Conservation (phyloP, 78 protist genomes). For the Bigelowiella natans region DNA sequence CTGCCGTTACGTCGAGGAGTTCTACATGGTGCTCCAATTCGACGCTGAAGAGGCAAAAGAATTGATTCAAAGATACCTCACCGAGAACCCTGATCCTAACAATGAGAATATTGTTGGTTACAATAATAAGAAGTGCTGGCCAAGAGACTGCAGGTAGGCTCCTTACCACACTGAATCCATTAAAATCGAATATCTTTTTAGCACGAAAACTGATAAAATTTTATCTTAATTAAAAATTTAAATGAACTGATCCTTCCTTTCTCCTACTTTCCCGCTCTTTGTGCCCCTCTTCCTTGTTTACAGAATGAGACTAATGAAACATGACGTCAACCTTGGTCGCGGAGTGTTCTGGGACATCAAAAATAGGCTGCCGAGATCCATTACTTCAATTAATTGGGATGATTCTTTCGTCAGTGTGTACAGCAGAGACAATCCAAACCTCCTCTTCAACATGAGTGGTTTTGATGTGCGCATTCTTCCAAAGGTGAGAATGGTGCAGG, state of each 20-base stretch:
- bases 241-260: too few relatives aligned
- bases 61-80: constrained; percentile 88
- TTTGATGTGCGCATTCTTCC: constrained; percentile 66
- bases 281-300: too few relatives aligned
- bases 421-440: constrained; percentile 90
- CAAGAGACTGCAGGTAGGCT: constrained; percentile 88
- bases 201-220: too few relatives aligned
- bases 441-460: constrained; percentile 90
- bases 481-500: background rate
- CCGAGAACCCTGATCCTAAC: constrained; percentile 99
- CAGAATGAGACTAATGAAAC: constrained; percentile 98
- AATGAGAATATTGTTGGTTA: constrained; percentile 97
- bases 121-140: constrained; percentile 98
- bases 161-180: too few relatives aligned
- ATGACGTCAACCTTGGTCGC: constrained; percentile 97
- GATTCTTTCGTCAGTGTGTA: constrained; percentile 85
- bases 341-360: constrained; percentile 95
- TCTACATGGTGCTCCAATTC: constrained; percentile 84
- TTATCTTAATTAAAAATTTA: too few relatives aligned
- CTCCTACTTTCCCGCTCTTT: too few relatives aligned
- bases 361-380: constrained; percentile 89
- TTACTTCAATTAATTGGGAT: constrained; percentile 85
- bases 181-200: too few relatives aligned
- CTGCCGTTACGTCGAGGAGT: constrained; percentile 79
- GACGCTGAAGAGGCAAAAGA: constrained; percentile 83